Evolutionary conservation across 2,329 filamentous ascomycete species (phyloP).

Genomic region (Tolypocladium cylindrosporum): DNA sequence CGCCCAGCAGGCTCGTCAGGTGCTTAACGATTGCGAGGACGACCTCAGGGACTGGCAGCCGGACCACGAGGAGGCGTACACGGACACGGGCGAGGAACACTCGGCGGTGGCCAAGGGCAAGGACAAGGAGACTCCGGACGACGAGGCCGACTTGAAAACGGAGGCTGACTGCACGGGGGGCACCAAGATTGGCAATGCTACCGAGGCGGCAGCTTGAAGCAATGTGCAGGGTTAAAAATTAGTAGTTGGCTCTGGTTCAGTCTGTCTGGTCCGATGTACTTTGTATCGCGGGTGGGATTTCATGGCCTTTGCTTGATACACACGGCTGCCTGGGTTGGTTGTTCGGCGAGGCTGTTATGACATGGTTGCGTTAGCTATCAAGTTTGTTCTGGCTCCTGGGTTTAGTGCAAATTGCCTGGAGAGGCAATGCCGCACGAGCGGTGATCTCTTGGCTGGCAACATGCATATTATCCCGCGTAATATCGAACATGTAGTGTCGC

Average conservation of each 20-base stretch:
- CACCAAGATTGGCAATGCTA: neutral
- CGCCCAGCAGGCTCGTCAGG: conserved; percentile 60
- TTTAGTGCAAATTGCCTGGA: neutral
- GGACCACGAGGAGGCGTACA: conserved; percentile 28
- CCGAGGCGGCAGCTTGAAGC: neutral
- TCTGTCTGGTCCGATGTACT: neutral
- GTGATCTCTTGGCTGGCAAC: neutral
- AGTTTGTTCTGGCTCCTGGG: neutral
- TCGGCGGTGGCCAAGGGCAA: conserved; percentile 16
- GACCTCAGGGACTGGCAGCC: conserved; percentile 69
- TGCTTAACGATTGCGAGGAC: conserved; percentile 87
- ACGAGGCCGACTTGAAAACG: neutral
- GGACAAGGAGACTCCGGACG: conserved; percentile 12
- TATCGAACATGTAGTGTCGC: neutral
- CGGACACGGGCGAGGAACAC: conserved; percentile 11
- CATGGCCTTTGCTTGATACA: neutral
- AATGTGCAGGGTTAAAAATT: neutral
- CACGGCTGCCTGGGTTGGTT: neutral
- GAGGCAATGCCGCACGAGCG: neutral
- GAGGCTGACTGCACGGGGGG: neutral
- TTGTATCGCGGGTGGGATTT: neutral
- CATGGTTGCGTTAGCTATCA: neutral
- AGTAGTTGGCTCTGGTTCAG: neutral
- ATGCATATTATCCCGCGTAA: neutral
- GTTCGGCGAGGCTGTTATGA: neutral